phyloP scores from a whole-genome alignment of 495 filamentous ascomycete genomes.

The Beverwykella pulmonaria region DNA sequence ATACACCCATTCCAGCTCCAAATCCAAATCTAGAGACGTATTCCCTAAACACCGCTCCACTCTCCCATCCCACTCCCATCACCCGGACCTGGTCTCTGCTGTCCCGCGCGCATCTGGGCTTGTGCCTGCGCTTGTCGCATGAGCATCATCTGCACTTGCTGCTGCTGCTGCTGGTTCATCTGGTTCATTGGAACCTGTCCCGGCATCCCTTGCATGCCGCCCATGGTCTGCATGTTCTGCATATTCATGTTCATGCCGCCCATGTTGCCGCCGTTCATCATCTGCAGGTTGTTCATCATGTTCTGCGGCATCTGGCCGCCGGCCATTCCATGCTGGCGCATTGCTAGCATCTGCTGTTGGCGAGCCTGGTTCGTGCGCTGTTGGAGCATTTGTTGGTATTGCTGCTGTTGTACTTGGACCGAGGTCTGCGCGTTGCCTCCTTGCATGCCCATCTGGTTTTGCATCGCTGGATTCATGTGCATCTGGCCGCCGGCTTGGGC shows the following conservation, averaged over 20 bases:
- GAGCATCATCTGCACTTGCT: conserved; percentile 21
- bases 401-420: conserved; percentile 28
- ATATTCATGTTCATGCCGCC: conserved; percentile 21
- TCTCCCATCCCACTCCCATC: conserved; percentile 8
- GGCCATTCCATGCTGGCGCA: conserved; percentile 24
- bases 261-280: conserved; percentile 17
- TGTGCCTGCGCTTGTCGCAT: conserved; percentile 1
- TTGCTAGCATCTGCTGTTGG: conserved; percentile 21
- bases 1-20: too few species aligned
- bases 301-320: conserved; percentile 7
- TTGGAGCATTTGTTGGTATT: conserved; percentile 10
- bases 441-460: conserved; percentile 11
- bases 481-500: conserved; percentile 12
- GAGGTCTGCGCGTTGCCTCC: conserved; percentile 11
- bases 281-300: conserved; percentile 18
- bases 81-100: conserved; percentile 4
- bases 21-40: too few species aligned
- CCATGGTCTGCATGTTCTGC: conserved; percentile 24
- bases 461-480: conserved; percentile 17
- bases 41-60: conserved; percentile 23
- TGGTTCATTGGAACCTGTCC: conserved; percentile 17
- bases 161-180: conserved; percentile 22
- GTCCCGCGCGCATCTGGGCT: neutral
- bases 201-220: conserved; percentile 16
- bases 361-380: conserved; percentile 22